phyloP scores from a whole-genome alignment of 768 basidiomycete species.

The Favolaschia claudopus region DNA sequence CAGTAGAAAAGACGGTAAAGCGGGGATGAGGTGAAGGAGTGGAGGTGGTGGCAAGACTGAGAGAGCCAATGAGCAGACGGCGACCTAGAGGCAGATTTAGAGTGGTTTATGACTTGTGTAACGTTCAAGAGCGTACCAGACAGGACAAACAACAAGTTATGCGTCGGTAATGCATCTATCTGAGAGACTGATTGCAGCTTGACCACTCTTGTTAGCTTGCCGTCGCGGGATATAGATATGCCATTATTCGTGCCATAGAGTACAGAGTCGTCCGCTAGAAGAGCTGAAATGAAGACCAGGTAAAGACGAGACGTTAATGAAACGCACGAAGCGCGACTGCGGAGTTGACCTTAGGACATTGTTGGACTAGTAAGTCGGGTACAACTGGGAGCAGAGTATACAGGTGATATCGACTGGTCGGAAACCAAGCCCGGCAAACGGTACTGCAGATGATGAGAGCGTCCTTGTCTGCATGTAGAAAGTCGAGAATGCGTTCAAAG shows the following conservation, averaged over 20 bases:
- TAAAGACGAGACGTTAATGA: neutral
- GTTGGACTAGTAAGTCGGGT: conserved; percentile 6
- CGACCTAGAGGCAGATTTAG: conserved; percentile 7
- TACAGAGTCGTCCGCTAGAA: neutral
- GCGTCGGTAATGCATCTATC: conserved; percentile 15
- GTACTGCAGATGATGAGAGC: conserved; percentile 25
- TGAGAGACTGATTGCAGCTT: conserved; percentile 26
- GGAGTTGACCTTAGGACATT: conserved; percentile 19
- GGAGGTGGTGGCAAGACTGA: conserved; percentile 11
- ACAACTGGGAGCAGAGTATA: conserved; percentile 16
- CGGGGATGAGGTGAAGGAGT: neutral
- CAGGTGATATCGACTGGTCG: conserved; percentile 25
- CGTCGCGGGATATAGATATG: conserved; percentile 10
- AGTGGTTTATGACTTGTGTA: neutral
- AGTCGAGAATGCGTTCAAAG: conserved; percentile 29
- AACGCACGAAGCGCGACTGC: conserved; percentile 18
- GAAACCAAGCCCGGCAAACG: conserved; percentile 28
- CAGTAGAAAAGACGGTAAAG: conserved; percentile 4
- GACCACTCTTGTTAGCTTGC: conserved; percentile 2
- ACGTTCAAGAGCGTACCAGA: conserved; percentile 7
- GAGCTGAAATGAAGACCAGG: neutral
- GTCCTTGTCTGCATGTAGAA: conserved; percentile 21
- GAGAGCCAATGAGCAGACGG: conserved; percentile 11
- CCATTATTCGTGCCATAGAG: conserved; percentile 23
- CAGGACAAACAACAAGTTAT: conserved; percentile 18